Conservation (phyloP, 805 yeast species). For the Danielozyma ontarioensis region DNA sequence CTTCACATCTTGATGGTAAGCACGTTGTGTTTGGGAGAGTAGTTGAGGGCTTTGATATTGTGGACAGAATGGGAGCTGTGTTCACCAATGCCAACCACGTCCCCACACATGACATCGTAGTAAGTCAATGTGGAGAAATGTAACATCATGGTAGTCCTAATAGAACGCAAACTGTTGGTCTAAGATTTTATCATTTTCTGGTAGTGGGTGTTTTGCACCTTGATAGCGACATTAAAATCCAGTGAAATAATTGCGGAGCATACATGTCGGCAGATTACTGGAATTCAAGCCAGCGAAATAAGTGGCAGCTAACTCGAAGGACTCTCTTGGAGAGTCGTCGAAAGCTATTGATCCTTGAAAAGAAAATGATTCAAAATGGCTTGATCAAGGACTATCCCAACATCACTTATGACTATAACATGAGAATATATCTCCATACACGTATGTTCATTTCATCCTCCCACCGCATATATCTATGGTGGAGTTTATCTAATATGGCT, state of each 20-base stretch:
- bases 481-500: neutral
- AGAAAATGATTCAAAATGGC: constrained; percentile 40
- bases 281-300: constrained; percentile 73
- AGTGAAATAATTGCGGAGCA: neutral
- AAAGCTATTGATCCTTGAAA: constrained; percentile 33
- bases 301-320: constrained; percentile 77
- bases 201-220: too few species aligned
- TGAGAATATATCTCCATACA: constrained; percentile 76
- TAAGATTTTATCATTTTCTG: too few species aligned
- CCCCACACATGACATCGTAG: constrained; percentile 1
- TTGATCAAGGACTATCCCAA: constrained; percentile 39
- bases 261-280: constrained; percentile 82
- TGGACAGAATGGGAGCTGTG: constrained; percentile 17
- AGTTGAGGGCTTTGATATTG: constrained; percentile 36
- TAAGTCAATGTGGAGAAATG: constrained; percentile 7
- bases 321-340: constrained; percentile 46
- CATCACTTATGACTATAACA: constrained; percentile 50
- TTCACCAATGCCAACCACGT: constrained; percentile 1
- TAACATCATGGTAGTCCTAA: neutral
- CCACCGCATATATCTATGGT: neutral
- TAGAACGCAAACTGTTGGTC: too few species aligned
- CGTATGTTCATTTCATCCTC: constrained; percentile 8
- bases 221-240: too few species aligned
- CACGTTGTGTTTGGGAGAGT: constrained; percentile 49
- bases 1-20: constrained; percentile 38